Evolutionary conservation across 1,284 basidiomycete species (phyloP).

Genomic region (Naganishia albida): DNA sequence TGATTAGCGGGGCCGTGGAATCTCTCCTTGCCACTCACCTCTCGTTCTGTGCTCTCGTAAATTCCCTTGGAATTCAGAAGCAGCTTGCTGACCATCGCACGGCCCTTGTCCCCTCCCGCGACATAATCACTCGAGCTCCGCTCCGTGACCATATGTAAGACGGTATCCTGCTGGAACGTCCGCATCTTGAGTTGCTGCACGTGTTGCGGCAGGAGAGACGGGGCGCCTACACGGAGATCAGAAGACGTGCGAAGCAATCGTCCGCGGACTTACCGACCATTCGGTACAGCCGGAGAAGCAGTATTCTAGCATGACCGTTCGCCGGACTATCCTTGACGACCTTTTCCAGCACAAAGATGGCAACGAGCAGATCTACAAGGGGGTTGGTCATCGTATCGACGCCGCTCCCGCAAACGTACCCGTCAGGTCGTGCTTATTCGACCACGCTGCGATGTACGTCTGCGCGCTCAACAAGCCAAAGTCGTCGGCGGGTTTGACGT

Average conservation of each 20-base stretch:
- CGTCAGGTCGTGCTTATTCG: neutral
- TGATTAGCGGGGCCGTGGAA: neutral
- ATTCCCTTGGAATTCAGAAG: constrained; percentile 31
- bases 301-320: constrained; percentile 32
- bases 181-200: constrained; percentile 33
- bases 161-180: constrained; percentile 36
- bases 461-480: constrained; percentile 33
- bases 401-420: neutral
- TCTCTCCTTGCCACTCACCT: constrained; percentile 15
- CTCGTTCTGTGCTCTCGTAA: constrained; percentile 31
- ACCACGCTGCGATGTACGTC: constrained; percentile 22
- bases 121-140: constrained; percentile 31
- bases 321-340: constrained; percentile 30
- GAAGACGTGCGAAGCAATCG: neutral
- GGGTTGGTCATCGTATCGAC: neutral
- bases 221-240: constrained; percentile 11
- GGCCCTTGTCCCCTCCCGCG: constrained; percentile 29
- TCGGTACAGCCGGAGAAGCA: constrained; percentile 31
- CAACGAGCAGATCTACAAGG: constrained; percentile 13
- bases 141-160: constrained; percentile 34
- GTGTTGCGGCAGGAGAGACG: constrained; percentile 30
- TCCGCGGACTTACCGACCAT: constrained; percentile 21
- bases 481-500: constrained; percentile 34
- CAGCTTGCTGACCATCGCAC: constrained; percentile 23
- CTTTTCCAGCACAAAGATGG: constrained; percentile 24